These are phyloP conservation scores for Penicillium rolfsii DNA, from an alignment of 2,329 filamentous ascomycete species.

Conservation along the genomic window DNA sequence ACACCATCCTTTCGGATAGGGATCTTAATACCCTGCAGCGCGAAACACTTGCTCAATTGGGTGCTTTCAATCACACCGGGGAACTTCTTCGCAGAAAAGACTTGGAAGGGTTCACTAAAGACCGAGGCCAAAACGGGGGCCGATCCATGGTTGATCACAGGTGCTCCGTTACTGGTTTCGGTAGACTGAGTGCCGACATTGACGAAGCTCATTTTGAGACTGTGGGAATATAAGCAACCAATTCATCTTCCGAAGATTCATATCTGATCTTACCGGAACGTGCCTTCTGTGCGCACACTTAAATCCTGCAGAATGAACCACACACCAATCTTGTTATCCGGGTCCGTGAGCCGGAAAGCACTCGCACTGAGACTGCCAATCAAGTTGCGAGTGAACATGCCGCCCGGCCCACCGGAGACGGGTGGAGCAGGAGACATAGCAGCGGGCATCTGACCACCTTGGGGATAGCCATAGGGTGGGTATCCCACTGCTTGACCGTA, in stretches of 20 bases:
- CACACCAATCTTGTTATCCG: conserved; percentile 78
- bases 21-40: conserved; percentile 92
- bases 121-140: conserved; percentile 81
- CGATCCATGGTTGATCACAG: conserved; percentile 70
- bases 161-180: conserved; percentile 44
- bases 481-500: conserved; percentile 39
- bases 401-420: conserved; percentile 59
- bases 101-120: conserved; percentile 88
- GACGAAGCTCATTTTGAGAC: conserved; percentile 75
- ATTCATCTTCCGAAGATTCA: neutral
- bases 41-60: conserved; percentile 86
- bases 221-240: conserved; percentile 31
- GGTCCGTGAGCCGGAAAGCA: conserved; percentile 80
- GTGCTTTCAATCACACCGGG: conserved; percentile 96
- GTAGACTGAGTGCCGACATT: conserved; percentile 67
- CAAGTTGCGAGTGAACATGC: conserved; percentile 92
- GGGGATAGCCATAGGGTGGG: conserved; percentile 37
- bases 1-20: conserved; percentile 86
- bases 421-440: conserved; percentile 43
- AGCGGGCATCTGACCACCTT: conserved; percentile 38
- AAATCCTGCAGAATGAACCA: conserved; percentile 98
- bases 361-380: conserved; percentile 91
- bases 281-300: conserved; percentile 89
- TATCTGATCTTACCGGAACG: conserved; percentile 69
- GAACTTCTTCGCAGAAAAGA: conserved; percentile 97